Base-by-base conservation (phyloP, 371 early-diverging fungal species). In the Zychaea mexicana region DNA sequence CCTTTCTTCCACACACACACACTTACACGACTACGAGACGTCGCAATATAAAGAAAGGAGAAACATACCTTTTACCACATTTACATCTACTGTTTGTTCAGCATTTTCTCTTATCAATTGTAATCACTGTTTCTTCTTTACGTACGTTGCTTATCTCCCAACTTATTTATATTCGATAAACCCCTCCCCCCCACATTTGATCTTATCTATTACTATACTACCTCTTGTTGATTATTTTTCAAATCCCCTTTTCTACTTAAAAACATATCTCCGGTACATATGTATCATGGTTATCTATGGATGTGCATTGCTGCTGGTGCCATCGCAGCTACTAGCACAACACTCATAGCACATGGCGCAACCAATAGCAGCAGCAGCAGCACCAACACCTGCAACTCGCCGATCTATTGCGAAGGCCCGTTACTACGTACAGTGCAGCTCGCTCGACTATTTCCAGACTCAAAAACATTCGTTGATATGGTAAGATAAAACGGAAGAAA, bases 391-490 rank as follows among this genome's bases (percentile, higher is more conserved):
- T 91, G 92, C 71, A 78, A 85, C 62, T 87, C 88, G n/a, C 85
- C 80, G 0, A 87, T 92, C 22, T 92, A 88, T 67, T 92, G 93
- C 74, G 71, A 81, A 17, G 90, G 91, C 15, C 77, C 77, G 13
- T 31, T 92, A 2, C 69, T 92, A 19, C 70, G 85, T 9, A 69
- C 83, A 0, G 83, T 92, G 7, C 91, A 92, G 59, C 62, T 86
- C 59, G 83, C 88, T 9, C 58, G 64, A 19, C 53, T 90, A 2
- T 91, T 78, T 67, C 52, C 72, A 1, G 94, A 93, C 65, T 90
- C 90, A 33, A 93, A 93, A 71, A 86, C 87, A 8, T 87, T 88
- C 77, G 87, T 87, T 13, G 87, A 87, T 62, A 84, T 73, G 80
- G 84, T 83, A 55, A 9, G 28, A n/a, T n/a, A n/a, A n/a, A n/a